These are phyloP conservation scores for Coemansia sp. DNA, from an alignment of 192 early-diverging fungal species.

Conservation along the genomic window DNA sequence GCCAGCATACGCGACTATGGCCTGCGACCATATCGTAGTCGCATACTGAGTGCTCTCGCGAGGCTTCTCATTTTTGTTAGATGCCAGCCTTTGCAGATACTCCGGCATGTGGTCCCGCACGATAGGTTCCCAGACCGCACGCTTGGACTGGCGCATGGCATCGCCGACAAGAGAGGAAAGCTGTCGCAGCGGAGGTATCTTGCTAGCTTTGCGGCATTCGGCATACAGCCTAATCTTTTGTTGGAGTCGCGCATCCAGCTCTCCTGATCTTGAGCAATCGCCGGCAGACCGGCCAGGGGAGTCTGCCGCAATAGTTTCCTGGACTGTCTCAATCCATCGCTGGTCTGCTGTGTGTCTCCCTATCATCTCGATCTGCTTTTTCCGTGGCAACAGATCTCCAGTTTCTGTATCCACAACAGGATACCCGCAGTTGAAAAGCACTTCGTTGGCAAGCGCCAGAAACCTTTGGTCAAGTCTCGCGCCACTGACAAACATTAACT, in stretches of 20 bases:
- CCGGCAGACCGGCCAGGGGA: neutral
- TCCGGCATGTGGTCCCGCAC: constrained; percentile 30
- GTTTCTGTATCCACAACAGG: constrained; percentile 20
- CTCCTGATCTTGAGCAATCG: neutral
- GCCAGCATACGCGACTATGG: constrained; percentile 11
- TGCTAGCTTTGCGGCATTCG: constrained; percentile 3
- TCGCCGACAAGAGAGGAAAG: constrained; percentile 17
- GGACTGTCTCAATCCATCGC: neutral
- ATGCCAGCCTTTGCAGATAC: constrained; percentile 24
- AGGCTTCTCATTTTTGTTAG: neutral
- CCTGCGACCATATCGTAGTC: constrained; percentile 29
- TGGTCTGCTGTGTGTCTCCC: neutral
- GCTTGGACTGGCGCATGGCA: constrained; percentile 12
- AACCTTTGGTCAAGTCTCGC: neutral
- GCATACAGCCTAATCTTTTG: constrained; percentile 31
- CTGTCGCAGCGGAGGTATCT: constrained; percentile 12
- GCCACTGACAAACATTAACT: constrained; percentile 13
- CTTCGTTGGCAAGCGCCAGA: constrained; percentile 10
- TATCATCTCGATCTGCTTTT: neutral
- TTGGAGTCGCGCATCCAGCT: constrained; percentile 4
- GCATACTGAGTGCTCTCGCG: constrained; percentile 7
- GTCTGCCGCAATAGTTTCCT: neutral
- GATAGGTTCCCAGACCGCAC: constrained; percentile 24
- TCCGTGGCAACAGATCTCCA: constrained; percentile 7
- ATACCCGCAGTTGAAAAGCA: neutral